A percentile compares a stretch with the other conserved stretches of the same genome.
phyloP scores from a whole-genome alignment of 345 rosid species.

The Syzygium grande region DNA sequence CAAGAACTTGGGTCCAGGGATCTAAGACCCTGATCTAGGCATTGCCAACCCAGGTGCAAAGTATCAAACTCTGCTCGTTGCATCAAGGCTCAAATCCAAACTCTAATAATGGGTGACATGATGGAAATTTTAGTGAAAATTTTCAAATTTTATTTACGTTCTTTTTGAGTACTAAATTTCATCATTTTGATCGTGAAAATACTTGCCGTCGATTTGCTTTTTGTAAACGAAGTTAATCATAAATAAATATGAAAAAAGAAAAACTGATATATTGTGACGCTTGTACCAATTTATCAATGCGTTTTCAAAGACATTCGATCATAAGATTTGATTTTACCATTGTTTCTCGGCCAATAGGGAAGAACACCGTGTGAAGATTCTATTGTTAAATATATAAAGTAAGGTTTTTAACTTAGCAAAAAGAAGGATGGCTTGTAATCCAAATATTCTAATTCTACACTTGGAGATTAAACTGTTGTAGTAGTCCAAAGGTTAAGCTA shows the following conservation, averaged over 20 bases:
- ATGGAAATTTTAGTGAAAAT: no score
- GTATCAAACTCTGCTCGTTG: background rate
- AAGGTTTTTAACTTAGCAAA: background rate
- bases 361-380: background rate
- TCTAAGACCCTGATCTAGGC: background rate
- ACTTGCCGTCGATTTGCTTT: background rate
- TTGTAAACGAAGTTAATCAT: background rate
- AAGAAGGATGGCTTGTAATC: background rate
- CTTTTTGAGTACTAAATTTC: background rate
- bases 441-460: background rate
- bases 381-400: background rate
- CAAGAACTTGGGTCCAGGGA: background rate
- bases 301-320: background rate
- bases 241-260: rapidly evolving
- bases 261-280: background rate
- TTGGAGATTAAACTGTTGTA: background rate
- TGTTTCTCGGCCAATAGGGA: background rate
- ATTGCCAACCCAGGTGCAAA: background rate
- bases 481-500: background rate
- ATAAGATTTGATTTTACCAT: background rate
- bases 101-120: background rate
- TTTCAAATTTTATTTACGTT: background rate
- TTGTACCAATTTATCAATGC: background rate
- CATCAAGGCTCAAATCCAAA: background rate
- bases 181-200: background rate